A percentile compares a stretch with the other conserved stretches of the same genome.
Evolutionary conservation across 345 rosid species (phyloP).

Genomic region (Orychophragmus violaceus): DNA sequence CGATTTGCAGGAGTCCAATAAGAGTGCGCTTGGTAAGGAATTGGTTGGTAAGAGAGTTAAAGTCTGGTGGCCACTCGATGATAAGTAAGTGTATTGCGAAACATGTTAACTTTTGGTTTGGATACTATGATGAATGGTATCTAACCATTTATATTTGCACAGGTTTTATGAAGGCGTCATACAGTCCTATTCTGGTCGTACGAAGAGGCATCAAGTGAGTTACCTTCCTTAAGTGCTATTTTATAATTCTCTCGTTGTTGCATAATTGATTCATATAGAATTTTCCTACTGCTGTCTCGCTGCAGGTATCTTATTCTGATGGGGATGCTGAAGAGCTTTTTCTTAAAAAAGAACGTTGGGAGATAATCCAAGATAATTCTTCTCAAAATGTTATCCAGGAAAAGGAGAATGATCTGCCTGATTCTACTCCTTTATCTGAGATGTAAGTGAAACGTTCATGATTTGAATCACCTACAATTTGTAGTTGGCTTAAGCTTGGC

Average conservation of each 20-base stretch:
- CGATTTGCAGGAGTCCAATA: constrained; percentile 36
- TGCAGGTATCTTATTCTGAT: constrained; percentile 57
- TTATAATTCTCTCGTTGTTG: background rate
- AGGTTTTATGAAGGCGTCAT: constrained; percentile 73
- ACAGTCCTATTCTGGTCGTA: background rate
- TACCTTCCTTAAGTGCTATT: constrained; percentile 2
- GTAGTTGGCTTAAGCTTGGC: background rate
- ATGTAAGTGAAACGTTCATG: constrained; percentile 36
- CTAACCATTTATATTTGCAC: constrained; percentile 17
- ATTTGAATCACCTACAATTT: background rate
- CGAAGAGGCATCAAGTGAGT: constrained; percentile 34
- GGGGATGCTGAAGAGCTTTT: constrained; percentile 55
- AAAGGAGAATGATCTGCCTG: constrained; percentile 27
- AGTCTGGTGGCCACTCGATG: constrained; percentile 71
- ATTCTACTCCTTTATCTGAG: constrained; percentile 31
- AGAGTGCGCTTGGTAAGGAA: constrained; percentile 29
- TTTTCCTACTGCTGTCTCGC: background rate
- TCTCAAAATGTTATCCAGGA: constrained; percentile 28
- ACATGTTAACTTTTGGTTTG: background rate
- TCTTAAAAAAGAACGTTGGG: constrained; percentile 45
- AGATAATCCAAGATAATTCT: constrained; percentile 31
- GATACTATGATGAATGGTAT: background rate
- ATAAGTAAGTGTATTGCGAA: constrained; percentile 34
- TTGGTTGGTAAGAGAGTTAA: constrained; percentile 48
- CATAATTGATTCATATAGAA: background rate